Evolutionary conservation across 106 monocot genomes (phyloP).

Genomic region (Acanthochlamys bracteata): DNA sequence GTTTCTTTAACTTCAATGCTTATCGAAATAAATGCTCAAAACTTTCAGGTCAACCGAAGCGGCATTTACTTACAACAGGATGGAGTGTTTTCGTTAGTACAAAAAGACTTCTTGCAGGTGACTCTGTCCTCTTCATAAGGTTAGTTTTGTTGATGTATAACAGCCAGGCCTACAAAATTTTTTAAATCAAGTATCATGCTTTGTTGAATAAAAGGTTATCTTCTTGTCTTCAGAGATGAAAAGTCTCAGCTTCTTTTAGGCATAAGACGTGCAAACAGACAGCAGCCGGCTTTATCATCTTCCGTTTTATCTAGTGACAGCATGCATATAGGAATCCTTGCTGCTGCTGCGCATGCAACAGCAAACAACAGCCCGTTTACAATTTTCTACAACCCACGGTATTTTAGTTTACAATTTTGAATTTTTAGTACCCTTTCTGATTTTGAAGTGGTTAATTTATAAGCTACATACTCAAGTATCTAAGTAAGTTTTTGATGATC

Average conservation of each 20-base stretch:
- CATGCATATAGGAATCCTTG: slow-evolving; percentile 86
- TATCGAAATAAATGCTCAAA: too few relatives aligned
- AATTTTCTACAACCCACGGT: slow-evolving; percentile 86
- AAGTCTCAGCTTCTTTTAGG: slow-evolving; percentile 72
- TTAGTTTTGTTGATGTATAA: slow-evolving; percentile 7
- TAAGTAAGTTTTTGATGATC: slow-evolving; percentile 7
- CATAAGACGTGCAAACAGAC: slow-evolving; percentile 57
- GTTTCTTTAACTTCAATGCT: too few relatives aligned
- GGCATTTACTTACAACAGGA: slow-evolving; percentile 86
- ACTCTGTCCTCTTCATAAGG: slow-evolving; percentile 90
- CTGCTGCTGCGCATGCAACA: slow-evolving; percentile 83
- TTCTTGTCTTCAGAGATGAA: slow-evolving; percentile 37
- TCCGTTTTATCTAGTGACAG: slow-evolving; percentile 84
- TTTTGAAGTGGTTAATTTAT: not conserved
- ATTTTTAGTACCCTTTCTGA: not conserved
- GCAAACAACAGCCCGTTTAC: slow-evolving; percentile 74
- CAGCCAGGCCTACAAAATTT: too few relatives aligned
- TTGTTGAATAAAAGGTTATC: not conserved
- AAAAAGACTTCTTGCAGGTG: slow-evolving; percentile 76
- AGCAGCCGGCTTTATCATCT: slow-evolving; percentile 56
- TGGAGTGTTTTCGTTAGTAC: slow-evolving; percentile 92
- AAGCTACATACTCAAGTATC: not conserved
- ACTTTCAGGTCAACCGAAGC: slow-evolving; percentile 82
- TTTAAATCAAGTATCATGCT: not conserved
- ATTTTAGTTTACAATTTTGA: not conserved